Percentiles rank a stretch among this genome's conserved stretches.
Evolutionary conservation across 495 filamentous ascomycete species (phyloP).

Genomic region (Trichodelitschia bisporula): DNA sequence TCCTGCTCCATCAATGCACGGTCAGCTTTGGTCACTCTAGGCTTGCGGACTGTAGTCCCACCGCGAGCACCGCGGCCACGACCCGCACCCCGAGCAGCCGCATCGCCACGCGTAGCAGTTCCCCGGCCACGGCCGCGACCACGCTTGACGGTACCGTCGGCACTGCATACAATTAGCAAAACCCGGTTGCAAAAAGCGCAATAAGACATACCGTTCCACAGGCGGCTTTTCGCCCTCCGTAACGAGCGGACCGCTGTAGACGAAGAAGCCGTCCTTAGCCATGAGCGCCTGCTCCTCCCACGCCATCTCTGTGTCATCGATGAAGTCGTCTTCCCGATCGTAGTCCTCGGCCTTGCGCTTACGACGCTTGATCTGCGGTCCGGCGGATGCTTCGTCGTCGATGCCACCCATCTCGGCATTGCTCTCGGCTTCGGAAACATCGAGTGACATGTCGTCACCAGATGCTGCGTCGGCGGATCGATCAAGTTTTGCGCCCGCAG

Average conservation of each 20-base stretch:
- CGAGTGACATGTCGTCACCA: slow-evolving; percentile 32
- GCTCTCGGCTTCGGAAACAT: slow-evolving; percentile 23
- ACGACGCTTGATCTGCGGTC: slow-evolving; percentile 45
- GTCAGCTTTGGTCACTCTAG: slow-evolving; percentile 55
- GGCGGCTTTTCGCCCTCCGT: slow-evolving; percentile 76
- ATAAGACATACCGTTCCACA: slow-evolving; percentile 35
- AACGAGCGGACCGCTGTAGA: slow-evolving; percentile 22
- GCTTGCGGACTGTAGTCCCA: slow-evolving; percentile 50
- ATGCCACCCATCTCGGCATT: slow-evolving; percentile 55
- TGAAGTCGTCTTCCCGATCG: slow-evolving; percentile 88
- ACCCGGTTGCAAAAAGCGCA: slow-evolving; percentile 1
- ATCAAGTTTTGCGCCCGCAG: slow-evolving; percentile 59
- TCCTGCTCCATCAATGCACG: slow-evolving; percentile 37
- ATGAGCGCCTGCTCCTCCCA: slow-evolving; percentile 93
- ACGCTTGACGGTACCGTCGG: slow-evolving; percentile 52
- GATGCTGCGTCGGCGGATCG: slow-evolving; percentile 30
- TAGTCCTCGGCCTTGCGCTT: slow-evolving; percentile 88
- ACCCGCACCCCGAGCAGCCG: slow-evolving; percentile 18
- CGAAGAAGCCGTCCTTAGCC: slow-evolving; percentile 43
- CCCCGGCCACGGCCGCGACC: slow-evolving; percentile 49
- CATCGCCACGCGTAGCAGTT: slow-evolving; percentile 19
- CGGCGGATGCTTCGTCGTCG: slow-evolving; percentile 12
- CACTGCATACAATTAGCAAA: slow-evolving; percentile 23
- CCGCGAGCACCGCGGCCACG: slow-evolving; percentile 48
- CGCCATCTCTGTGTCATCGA: slow-evolving; percentile 83